Percentiles rank a stretch among this genome's conserved stretches.
phyloP scores from a whole-genome alignment of 805 yeast genomes.

The Pichia californica region DNA sequence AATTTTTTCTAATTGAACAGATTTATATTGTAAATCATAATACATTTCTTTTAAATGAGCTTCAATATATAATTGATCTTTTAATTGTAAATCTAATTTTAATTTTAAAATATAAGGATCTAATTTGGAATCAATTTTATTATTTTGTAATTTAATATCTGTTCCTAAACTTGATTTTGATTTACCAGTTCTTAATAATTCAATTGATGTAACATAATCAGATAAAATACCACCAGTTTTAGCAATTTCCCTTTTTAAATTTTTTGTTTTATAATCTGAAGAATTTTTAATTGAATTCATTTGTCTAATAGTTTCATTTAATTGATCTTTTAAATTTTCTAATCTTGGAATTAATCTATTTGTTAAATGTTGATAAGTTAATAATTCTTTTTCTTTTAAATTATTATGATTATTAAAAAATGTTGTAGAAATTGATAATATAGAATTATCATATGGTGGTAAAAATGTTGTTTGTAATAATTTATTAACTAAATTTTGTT shows the following conservation, averaged over 20 bases:
- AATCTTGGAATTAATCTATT: slow-evolving; percentile 45
- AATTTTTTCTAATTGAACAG: slow-evolving; percentile 57
- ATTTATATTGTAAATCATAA: slow-evolving; percentile 57
- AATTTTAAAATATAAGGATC: slow-evolving; percentile 63
- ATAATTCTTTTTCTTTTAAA: slow-evolving; percentile 39
- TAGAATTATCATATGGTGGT: slow-evolving; percentile 32
- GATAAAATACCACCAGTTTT: slow-evolving; percentile 52
- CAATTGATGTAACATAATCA: slow-evolving; percentile 40
- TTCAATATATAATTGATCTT: slow-evolving; percentile 57
- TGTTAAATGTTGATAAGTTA: slow-evolving; percentile 45
- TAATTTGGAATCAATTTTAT: slow-evolving; percentile 24
- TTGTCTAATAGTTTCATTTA: slow-evolving; percentile 48
- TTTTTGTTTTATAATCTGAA: slow-evolving; percentile 50
- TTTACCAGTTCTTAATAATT: slow-evolving; percentile 33
- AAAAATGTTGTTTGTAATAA: slow-evolving; percentile 44
- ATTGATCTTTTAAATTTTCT: slow-evolving; percentile 48
- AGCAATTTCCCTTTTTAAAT: slow-evolving; percentile 54
- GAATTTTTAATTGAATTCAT: slow-evolving; percentile 42
- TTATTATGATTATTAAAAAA: slow-evolving; percentile 27
- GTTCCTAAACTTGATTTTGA: slow-evolving; percentile 29
- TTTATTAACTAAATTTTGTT: slow-evolving; percentile 28
- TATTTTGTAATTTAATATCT: slow-evolving; percentile 16
- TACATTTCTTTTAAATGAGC: slow-evolving; percentile 60
- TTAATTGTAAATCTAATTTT: slow-evolving; percentile 58
- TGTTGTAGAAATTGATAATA: slow-evolving; percentile 30